Evolutionary conservation across 257 asterid genomes (phyloP), one percentile per base, ranked within the genome.

Genomic region (Echites panduratus): DNA sequence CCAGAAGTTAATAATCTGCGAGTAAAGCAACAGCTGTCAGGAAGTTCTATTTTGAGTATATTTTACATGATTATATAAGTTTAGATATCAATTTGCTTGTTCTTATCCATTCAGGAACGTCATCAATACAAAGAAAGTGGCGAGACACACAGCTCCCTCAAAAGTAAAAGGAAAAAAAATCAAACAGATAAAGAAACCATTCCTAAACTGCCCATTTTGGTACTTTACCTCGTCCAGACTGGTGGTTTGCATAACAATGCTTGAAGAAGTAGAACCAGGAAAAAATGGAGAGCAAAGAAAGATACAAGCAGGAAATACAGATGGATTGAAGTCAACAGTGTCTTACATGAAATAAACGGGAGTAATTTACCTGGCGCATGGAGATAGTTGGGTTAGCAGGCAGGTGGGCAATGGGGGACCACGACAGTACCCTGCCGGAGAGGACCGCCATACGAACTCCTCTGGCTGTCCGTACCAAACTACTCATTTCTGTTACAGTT

Each of bases 351-450:
- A 52, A 70, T 7, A 5, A 69, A 26, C 20, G 7, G 14, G 7
- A 41, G n/a, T 11, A 17, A 12, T 35, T 10, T 56, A 76, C 80
- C 80, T 70, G 80, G 43, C 80, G 76, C n/a, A 41, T 54, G 71
- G 53, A 76, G 59, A 43, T 62, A 19, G 59, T 19, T 16, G 24
- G 32, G 47, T 29, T 9, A 0, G 61, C 0, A 7, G 3, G 44
- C 68, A 26, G 11, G 66, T 14, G 47, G 0, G 68, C 5, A 29
- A 27, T 29, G 27, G 50, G 63, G 3, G 19, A 1, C 1, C 72
- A 50, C 61, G 26, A 29, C 5, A 6, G 38, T 6, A 29, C 50
- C 57, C 68, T 9, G 68, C 17, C 16, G 27, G 38, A 32, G 43
- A 50, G 40, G 47, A 68, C 12, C 16, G 73, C 52, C 52, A 57